Percentiles rank a stretch among this genome's conserved stretches.
Evolutionary conservation across 768 basidiomycete species (phyloP).

Genomic region (Boletus reticuloceps): DNA sequence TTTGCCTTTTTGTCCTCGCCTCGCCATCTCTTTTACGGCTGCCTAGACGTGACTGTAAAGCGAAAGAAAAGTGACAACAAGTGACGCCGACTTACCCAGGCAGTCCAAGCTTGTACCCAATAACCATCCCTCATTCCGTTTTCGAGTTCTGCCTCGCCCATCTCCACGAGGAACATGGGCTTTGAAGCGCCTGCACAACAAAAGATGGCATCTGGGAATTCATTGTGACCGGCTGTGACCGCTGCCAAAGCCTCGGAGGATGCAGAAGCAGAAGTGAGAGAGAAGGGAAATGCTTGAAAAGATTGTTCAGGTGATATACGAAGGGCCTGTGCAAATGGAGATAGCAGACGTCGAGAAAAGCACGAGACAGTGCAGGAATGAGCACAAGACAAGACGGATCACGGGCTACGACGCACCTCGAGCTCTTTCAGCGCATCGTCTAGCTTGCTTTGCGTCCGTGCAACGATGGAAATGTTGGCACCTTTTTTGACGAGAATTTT

Average conservation of each 20-base stretch:
- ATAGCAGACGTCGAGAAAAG: background rate
- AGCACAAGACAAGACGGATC: no score
- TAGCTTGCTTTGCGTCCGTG: slow-evolving; percentile 65
- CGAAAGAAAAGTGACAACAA: background rate
- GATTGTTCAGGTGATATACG: slow-evolving; percentile 58
- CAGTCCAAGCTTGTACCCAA: slow-evolving; percentile 49
- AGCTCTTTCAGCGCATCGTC: slow-evolving; percentile 57
- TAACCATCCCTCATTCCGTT: slow-evolving; percentile 35
- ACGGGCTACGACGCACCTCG: slow-evolving; percentile 47
- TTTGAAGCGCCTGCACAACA: slow-evolving; percentile 71
- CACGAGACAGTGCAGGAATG: background rate
- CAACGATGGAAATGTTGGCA: slow-evolving; percentile 84
- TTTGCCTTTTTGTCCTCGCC: slow-evolving; percentile 56
- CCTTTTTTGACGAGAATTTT: slow-evolving; percentile 62
- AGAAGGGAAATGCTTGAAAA: slow-evolving; percentile 63
- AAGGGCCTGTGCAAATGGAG: slow-evolving; percentile 37
- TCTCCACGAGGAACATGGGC: slow-evolving; percentile 76
- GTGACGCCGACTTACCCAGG: slow-evolving; percentile 30
- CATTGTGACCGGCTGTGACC: slow-evolving; percentile 54
- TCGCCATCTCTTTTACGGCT: slow-evolving; percentile 62
- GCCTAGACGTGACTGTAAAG: slow-evolving; percentile 40
- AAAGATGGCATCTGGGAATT: slow-evolving; percentile 74
- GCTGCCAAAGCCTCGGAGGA: slow-evolving; percentile 62
- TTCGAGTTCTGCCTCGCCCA: slow-evolving; percentile 55
- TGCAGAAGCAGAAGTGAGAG: slow-evolving; percentile 49